Conservation (phyloP, 176 grass and related monocot species). For the Oryza coarctata region DNA sequence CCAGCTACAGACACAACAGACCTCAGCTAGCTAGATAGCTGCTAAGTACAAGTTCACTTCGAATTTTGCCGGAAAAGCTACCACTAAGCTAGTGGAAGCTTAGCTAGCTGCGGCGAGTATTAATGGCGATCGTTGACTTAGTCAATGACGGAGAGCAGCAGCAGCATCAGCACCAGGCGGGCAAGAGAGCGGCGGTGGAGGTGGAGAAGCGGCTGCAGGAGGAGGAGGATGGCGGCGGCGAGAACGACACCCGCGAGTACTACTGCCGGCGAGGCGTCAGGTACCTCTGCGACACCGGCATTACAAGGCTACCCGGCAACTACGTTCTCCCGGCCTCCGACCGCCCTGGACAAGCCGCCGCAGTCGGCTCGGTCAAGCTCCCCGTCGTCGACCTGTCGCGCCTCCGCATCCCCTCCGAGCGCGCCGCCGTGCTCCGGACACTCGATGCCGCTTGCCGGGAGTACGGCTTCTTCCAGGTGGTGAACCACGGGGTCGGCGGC, state of each 20-base stretch:
- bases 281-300: constrained; percentile 66
- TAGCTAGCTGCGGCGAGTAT: not conserved
- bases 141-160: not conserved
- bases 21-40: not conserved
- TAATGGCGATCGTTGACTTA: constrained; percentile 44
- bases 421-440: constrained; percentile 43
- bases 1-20: too few species aligned
- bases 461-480: constrained; percentile 91
- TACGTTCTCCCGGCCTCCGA: constrained; percentile 75
- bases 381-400: constrained; percentile 65
- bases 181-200: not conserved
- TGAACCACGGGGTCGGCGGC: constrained; percentile 61
- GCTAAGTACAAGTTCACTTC: not conserved
- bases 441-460: constrained; percentile 65
- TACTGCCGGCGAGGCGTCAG: constrained; percentile 59
- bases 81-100: not conserved
- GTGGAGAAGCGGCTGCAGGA: not conserved
- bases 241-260: not conserved
- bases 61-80: not conserved
- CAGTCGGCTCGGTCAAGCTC: constrained; percentile 27
- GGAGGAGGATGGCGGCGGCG: not conserved
- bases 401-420: constrained; percentile 41
- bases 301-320: constrained; percentile 60
- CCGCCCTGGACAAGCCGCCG: constrained; percentile 21
- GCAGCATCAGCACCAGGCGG: not conserved